These are phyloP conservation scores for Hemisphaericaspora xylofermentans DNA, from an alignment of 1,139 yeast species.

Conservation along the genomic window DNA sequence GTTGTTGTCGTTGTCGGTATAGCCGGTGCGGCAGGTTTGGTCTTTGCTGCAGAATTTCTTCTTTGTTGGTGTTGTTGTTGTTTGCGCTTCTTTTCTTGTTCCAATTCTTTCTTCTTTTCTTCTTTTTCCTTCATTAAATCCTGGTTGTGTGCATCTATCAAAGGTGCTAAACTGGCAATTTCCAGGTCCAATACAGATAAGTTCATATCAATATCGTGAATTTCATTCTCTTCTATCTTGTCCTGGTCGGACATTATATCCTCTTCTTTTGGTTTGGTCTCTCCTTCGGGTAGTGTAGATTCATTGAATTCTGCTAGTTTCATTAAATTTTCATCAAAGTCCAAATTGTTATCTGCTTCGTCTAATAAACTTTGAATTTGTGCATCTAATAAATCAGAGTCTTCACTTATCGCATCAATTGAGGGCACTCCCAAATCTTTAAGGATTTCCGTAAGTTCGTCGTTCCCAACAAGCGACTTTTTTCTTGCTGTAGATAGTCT, in stretches of 20 bases:
- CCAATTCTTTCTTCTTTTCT: conserved; percentile 21
- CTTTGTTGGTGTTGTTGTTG: conserved; percentile 20
- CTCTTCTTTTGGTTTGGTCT: conserved; percentile 35
- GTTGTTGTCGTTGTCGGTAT: conserved; percentile 1
- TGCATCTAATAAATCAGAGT: conserved; percentile 34
- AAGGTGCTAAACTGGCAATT: conserved; percentile 40
- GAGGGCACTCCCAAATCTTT: conserved; percentile 40
- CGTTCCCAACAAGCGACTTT: conserved; percentile 42
- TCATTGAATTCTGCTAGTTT: conserved; percentile 27
- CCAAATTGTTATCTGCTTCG: conserved; percentile 22
- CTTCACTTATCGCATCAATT: conserved; percentile 38
- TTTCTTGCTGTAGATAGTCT: conserved; percentile 39
- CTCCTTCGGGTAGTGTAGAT: conserved; percentile 37
- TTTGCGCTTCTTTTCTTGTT: conserved; percentile 24
- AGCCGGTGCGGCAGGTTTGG: conserved; percentile 4
- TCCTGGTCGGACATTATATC: conserved; percentile 23
- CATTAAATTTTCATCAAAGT: conserved; percentile 19
- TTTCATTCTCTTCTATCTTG: conserved; percentile 15
- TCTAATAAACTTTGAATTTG: conserved; percentile 36
- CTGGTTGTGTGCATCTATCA: conserved; percentile 37
- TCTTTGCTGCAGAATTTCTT: conserved; percentile 11
- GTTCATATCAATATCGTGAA: conserved; percentile 24
- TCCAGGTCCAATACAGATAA: conserved; percentile 40
- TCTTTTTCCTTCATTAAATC: conserved; percentile 26
- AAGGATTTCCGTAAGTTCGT: conserved; percentile 40